Percentiles rank a stretch among this genome's conserved stretches.
phyloP scores from a whole-genome alignment of 805 yeast genomes.

The Pichia phayaonensis region DNA sequence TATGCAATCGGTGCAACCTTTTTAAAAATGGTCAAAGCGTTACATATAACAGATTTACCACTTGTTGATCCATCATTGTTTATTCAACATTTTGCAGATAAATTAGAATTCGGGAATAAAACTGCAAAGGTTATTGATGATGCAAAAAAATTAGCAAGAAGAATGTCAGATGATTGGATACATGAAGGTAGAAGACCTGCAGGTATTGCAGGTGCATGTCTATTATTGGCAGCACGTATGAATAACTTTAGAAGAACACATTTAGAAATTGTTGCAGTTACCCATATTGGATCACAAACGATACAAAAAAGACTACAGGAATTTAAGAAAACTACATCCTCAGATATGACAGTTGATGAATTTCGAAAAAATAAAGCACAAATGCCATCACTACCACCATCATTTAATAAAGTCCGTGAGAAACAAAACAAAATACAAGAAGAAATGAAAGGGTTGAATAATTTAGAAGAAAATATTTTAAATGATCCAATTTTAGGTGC shows the following conservation, averaged over 20 bases:
- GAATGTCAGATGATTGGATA: conserved; percentile 95
- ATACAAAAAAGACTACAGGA: conserved; percentile 85
- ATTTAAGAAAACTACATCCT: conserved; percentile 72
- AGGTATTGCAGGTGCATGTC: conserved; percentile 96
- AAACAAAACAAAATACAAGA: conserved; percentile 32
- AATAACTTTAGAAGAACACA: conserved; percentile 88
- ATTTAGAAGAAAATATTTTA: conserved; percentile 32
- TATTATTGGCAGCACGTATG: conserved; percentile 92
- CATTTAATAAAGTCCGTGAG: conserved; percentile 56
- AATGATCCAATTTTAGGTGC: conserved; percentile 38
- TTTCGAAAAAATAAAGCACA: conserved; percentile 47
- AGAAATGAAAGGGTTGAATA: conserved; percentile 26
- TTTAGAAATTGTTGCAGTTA: conserved; percentile 88
- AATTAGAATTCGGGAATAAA: conserved; percentile 70
- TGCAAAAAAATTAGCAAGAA: conserved; percentile 76
- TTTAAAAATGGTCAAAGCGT: conserved; percentile 80
- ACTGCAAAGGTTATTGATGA: conserved; percentile 73
- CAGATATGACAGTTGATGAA: conserved; percentile 59
- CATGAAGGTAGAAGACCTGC: conserved; percentile 97
- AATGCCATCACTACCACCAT: conserved; percentile 69
- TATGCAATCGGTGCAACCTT: conserved; percentile 95
- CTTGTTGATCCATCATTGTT: conserved; percentile 90
- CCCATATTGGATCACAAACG: conserved; percentile 92
- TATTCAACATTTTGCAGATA: conserved; percentile 89
- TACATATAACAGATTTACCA: conserved; percentile 73